phyloP scores from a whole-genome alignment of 257 asterid species.

The Fraxinus pennsylvanica region DNA sequence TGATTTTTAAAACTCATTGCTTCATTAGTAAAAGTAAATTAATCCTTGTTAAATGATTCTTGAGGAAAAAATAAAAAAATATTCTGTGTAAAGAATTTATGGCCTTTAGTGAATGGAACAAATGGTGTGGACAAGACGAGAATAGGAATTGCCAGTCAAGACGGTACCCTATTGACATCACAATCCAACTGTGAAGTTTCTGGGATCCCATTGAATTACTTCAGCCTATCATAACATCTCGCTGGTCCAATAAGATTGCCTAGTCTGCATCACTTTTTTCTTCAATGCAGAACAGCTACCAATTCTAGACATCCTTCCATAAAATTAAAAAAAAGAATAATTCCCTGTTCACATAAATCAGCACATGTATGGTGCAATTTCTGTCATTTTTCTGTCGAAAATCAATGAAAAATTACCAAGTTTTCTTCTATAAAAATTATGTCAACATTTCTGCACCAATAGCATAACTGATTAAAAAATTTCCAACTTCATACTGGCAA shows the following conservation, averaged over 20 bases:
- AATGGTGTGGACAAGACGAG: neutral
- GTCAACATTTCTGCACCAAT: too few species aligned
- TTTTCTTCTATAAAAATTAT: too few species aligned
- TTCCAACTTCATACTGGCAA: neutral
- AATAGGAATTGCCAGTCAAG: neutral
- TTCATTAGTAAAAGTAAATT: too few species aligned
- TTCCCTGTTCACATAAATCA: too few species aligned
- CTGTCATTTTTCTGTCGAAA: too few species aligned
- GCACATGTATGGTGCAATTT: too few species aligned
- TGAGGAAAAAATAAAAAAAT: neutral
- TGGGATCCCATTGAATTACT: neutral
- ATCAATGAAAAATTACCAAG: too few species aligned
- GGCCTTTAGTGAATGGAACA: neutral
- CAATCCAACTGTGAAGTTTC: neutral
- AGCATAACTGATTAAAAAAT: neutral
- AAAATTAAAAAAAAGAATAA: neutral
- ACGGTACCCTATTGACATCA: neutral
- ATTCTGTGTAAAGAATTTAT: neutral
- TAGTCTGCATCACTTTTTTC: neutral
- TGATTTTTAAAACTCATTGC: neutral
- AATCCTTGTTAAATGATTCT: neutral
- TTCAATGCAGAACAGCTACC: neutral
- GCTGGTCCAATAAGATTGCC: neutral
- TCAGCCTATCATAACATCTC: neutral
- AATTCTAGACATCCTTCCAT: neutral